These are phyloP conservation scores for Anthostomella pinea DNA, from an alignment of 2,329 filamentous ascomycete species.

Conservation along the genomic window DNA sequence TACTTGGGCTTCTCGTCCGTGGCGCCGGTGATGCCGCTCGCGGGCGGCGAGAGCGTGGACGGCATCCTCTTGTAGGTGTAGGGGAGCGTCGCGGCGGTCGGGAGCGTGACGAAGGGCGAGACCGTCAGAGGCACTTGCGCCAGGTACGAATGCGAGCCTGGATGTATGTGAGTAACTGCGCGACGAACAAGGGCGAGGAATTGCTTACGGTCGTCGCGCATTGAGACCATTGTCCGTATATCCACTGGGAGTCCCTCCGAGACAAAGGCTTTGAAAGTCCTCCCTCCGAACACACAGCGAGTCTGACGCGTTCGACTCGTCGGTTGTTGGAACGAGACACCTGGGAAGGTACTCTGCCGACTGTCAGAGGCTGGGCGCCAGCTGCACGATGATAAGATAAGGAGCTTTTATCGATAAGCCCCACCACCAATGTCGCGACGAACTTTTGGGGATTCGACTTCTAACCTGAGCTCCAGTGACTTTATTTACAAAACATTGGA, in stretches of 20 bases:
- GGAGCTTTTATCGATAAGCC: conserved; percentile 20
- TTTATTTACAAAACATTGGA: too few species aligned
- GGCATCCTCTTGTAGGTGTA: conserved; percentile 94
- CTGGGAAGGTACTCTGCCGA: too few species aligned
- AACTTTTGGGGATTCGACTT: too few species aligned
- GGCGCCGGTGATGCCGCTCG: conserved; percentile 48
- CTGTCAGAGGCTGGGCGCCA: too few species aligned
- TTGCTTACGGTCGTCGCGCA: conserved; percentile 39
- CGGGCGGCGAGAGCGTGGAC: conserved; percentile 76
- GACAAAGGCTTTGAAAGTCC: too few species aligned
- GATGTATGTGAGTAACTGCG: conserved; percentile 6
- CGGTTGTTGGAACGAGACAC: too few species aligned
- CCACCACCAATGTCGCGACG: conserved; percentile 11
- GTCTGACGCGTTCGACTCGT: too few species aligned
- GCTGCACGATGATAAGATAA: too few species aligned
- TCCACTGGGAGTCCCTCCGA: neutral
- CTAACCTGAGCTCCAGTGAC: too few species aligned
- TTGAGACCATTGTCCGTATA: conserved; percentile 22
- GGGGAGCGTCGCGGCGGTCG: conserved; percentile 83
- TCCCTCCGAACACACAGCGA: too few species aligned
- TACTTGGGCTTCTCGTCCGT: conserved; percentile 60
- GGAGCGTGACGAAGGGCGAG: conserved; percentile 89
- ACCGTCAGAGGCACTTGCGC: conserved; percentile 92
- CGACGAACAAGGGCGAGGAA: neutral
- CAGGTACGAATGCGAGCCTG: conserved; percentile 80